A percentile compares a stretch with the other conserved stretches of the same genome.
These are phyloP conservation scores for Sparassis latifolia DNA, from an alignment of 1,284 basidiomycete genomes.

Conservation along the genomic window DNA sequence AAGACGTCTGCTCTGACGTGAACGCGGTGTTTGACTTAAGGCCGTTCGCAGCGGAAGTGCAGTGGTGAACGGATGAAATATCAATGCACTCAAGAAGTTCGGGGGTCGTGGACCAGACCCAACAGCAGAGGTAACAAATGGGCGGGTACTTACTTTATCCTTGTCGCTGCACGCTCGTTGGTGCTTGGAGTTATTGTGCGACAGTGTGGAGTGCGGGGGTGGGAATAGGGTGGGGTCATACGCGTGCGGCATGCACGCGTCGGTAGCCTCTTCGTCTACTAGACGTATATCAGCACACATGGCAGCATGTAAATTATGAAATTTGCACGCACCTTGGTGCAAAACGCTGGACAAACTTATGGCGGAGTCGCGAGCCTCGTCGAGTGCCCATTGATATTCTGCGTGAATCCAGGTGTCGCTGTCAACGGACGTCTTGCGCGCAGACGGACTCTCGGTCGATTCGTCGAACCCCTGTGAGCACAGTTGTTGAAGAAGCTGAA, in stretches of 20 bases:
- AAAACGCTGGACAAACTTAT: conserved; percentile 15
- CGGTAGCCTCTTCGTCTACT: conserved; percentile 21
- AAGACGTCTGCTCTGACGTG: neutral
- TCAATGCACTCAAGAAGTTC: too few species aligned
- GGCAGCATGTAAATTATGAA: neutral
- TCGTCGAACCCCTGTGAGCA: conserved; percentile 13
- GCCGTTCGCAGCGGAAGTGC: neutral
- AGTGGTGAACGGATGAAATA: neutral
- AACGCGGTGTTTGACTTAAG: neutral
- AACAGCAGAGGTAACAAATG: neutral
- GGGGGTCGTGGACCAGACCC: neutral
- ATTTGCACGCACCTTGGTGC: conserved; percentile 17
- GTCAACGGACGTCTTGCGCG: conserved; percentile 7
- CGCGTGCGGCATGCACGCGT: conserved; percentile 22
- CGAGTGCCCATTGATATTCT: conserved; percentile 17
- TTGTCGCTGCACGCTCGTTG: conserved; percentile 5
- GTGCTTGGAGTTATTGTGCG: conserved; percentile 1
- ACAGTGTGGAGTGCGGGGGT: conserved; percentile 6
- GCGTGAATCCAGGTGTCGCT: conserved; percentile 17
- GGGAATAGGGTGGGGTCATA: conserved; percentile 26
- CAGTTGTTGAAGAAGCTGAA: conserved; percentile 23
- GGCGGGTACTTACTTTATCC: conserved; percentile 14
- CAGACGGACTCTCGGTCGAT: conserved; percentile 3
- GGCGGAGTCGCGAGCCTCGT: conserved; percentile 14
- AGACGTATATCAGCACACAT: conserved; percentile 1